Evolutionary conservation across 129 eudicot species (phyloP).

Genomic region (Artemisia annua): DNA sequence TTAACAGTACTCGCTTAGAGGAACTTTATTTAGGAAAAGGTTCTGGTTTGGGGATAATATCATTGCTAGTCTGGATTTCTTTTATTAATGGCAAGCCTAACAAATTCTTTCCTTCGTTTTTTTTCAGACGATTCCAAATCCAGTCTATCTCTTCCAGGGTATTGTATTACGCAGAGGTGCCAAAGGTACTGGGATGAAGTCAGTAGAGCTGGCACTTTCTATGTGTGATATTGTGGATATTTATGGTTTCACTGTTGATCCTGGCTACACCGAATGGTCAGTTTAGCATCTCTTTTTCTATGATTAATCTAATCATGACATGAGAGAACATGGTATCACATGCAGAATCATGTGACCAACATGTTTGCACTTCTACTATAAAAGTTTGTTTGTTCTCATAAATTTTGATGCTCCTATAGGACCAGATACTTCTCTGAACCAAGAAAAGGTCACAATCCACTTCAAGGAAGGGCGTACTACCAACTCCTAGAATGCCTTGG

Average conservation of each 20-base stretch:
- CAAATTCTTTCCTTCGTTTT: conserved; percentile 17
- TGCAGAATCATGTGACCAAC: too few relatives aligned
- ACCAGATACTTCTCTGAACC: conserved; percentile 95
- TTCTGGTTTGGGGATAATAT: conserved; percentile 1
- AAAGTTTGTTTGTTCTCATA: not conserved
- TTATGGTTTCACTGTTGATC: conserved; percentile 98
- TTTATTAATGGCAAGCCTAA: conserved; percentile 19
- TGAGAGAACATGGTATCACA: conserved; percentile 1
- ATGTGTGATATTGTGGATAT: conserved; percentile 97
- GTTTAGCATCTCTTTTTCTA: conserved; percentile 18
- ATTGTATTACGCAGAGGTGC: conserved; percentile 98
- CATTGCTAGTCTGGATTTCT: conserved; percentile 1
- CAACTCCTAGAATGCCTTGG: conserved; percentile 98
- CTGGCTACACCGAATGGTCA: conserved; percentile 97
- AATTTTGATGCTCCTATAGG: conserved; percentile 39
- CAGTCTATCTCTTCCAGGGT: conserved; percentile 97
- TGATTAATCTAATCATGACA: conserved; percentile 4
- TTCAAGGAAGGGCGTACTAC: conserved; percentile 98
- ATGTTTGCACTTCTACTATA: not conserved
- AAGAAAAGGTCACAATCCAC: conserved; percentile 95
- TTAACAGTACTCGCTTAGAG: not conserved
- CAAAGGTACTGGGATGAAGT: conserved; percentile 99
- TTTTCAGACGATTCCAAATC: conserved; percentile 81
- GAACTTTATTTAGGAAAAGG: not conserved
- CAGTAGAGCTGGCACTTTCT: conserved; percentile 94